Conservation (phyloP, 305 asterid genomes). For the Solanum hybrid region DNA sequence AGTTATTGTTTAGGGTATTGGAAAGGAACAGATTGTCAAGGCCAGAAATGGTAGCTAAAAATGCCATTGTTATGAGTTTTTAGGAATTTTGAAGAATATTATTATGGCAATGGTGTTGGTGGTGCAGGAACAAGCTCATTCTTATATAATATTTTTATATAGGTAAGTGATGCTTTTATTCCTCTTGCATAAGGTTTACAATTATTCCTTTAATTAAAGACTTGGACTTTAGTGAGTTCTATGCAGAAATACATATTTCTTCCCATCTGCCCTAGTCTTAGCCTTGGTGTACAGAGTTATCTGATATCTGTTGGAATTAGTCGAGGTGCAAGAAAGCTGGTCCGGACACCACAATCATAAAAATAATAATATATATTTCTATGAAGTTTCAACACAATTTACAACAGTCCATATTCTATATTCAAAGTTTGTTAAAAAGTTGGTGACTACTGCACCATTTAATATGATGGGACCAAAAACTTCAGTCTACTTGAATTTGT, state of each 20-base stretch:
- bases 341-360: neutral
- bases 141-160: neutral
- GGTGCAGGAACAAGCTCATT: neutral
- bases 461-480: neutral
- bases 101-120: neutral
- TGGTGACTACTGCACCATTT: neutral
- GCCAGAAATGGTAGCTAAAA: conserved; percentile 18
- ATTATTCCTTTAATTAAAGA: neutral
- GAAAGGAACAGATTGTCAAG: conserved; percentile 21
- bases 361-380: neutral
- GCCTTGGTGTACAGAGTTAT: neutral
- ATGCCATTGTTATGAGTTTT: conserved; percentile 29
- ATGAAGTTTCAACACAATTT: neutral
- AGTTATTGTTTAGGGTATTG: neutral
- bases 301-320: neutral
- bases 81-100: neutral
- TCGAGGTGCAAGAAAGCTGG: neutral
- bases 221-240: neutral
- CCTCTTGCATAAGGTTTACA: neutral
- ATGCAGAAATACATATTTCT: neutral
- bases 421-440: neutral
- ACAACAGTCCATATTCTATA: neutral
- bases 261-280: neutral
- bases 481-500: neutral
- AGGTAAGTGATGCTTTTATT: neutral